Evolutionary conservation across 2,329 filamentous ascomycete species (phyloP).

Genomic region (Monosporascus ibericus): DNA sequence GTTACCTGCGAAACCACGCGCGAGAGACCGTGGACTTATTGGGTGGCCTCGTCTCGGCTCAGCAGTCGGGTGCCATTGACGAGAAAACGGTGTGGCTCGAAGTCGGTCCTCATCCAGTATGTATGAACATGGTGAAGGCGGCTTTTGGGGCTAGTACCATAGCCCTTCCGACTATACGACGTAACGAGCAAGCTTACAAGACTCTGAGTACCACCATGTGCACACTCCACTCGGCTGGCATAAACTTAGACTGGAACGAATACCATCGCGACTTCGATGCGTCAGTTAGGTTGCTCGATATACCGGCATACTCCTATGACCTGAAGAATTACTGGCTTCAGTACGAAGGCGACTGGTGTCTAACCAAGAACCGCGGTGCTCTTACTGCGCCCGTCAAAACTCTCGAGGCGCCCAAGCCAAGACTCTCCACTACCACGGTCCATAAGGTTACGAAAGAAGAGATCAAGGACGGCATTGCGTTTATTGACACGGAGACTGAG

Average conservation of each 20-base stretch:
- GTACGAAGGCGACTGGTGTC: constrained; percentile 53
- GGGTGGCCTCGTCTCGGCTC: constrained; percentile 53
- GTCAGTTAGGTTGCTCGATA: constrained; percentile 52
- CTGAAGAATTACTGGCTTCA: constrained; percentile 68
- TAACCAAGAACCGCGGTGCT: constrained; percentile 59
- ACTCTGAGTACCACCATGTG: constrained; percentile 53
- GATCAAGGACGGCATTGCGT: constrained; percentile 52
- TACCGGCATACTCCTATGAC: constrained; percentile 65
- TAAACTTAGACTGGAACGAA: constrained; percentile 60
- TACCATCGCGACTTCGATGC: constrained; percentile 57
- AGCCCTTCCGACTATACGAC: constrained; percentile 54
- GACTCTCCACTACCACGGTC: constrained; percentile 59
- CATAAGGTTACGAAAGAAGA: constrained; percentile 59
- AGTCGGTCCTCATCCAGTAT: constrained; percentile 68
- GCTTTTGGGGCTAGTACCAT: constrained; percentile 49
- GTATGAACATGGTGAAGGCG: constrained; percentile 61
- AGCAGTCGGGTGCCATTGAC: constrained; percentile 52
- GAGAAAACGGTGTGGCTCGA: constrained; percentile 67
- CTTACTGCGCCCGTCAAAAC: constrained; percentile 34
- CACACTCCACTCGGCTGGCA: constrained; percentile 50
- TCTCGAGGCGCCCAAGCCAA: constrained; percentile 36
- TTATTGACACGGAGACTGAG: constrained; percentile 60
- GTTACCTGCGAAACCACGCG: constrained; percentile 59
- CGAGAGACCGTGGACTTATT: constrained; percentile 66
- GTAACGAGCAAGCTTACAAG: constrained; percentile 58